Percentiles rank a stretch among this genome's conserved stretches.
These are phyloP conservation scores for Paramecium sonneborni DNA, from an alignment of 73 alveolate species.

Conservation along the genomic window DNA sequence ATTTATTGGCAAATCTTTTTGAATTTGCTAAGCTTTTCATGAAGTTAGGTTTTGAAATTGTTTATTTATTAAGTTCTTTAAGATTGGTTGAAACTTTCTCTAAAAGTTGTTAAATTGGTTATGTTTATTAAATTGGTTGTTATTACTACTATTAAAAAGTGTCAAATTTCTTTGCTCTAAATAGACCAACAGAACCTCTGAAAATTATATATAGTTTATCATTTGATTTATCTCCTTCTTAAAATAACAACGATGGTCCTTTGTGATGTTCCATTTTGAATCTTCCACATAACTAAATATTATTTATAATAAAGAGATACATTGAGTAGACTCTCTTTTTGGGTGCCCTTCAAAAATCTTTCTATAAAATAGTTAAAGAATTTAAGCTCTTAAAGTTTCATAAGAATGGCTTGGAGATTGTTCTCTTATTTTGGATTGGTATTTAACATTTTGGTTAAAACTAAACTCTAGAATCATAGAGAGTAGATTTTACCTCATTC, in stretches of 20 bases:
- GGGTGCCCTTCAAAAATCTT: not conserved
- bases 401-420: not conserved
- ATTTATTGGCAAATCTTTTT: not conserved
- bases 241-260: not conserved
- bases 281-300: not conserved
- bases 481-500: constrained; percentile 4
- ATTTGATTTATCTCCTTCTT: constrained; percentile 41
- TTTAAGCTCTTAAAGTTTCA: not conserved
- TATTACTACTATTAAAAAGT: not conserved
- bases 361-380: constrained; percentile 46
- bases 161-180: constrained; percentile 39
- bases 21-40: constrained; percentile 27
- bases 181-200: constrained; percentile 1
- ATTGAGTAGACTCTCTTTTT: constrained; percentile 1
- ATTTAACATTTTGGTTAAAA: not conserved
- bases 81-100: constrained; percentile 5
- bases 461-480: constrained; percentile 9
- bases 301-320: not conserved
- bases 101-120: not conserved
- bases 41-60: not conserved
- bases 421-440: not conserved
- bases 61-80: not conserved
- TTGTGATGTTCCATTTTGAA: constrained; percentile 39
- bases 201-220: constrained; percentile 40
- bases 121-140: not conserved